phyloP scores from a whole-genome alignment of 2,329 filamentous ascomycete genomes.

The Ceratocystis destructans region DNA sequence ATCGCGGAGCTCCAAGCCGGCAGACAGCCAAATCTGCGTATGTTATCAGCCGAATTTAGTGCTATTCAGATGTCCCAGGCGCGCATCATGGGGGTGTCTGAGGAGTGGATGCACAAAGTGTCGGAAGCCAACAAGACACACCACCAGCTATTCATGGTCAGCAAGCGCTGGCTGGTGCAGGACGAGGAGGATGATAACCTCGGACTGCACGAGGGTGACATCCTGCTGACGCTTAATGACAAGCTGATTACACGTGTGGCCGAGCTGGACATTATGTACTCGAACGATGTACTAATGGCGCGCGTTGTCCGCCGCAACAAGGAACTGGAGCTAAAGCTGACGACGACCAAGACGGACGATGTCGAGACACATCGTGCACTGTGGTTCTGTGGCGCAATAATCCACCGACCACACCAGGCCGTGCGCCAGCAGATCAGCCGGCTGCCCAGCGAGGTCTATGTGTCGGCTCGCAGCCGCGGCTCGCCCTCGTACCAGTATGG shows the following conservation, averaged over 20 bases:
- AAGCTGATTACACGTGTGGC: constrained; percentile 86
- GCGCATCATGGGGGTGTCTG: constrained; percentile 89
- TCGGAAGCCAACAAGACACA: constrained; percentile 77
- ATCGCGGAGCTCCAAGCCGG: constrained; percentile 72
- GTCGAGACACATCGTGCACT: constrained; percentile 86
- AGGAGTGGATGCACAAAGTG: constrained; percentile 89
- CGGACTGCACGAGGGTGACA: constrained; percentile 68
- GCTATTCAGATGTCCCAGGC: constrained; percentile 95
- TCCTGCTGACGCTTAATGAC: constrained; percentile 79
- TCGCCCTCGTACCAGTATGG: constrained; percentile 82
- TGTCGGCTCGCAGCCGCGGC: constrained; percentile 71
- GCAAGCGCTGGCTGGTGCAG: constrained; percentile 65
- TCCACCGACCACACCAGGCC: constrained; percentile 89
- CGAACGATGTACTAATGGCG: constrained; percentile 67
- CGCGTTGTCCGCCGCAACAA: constrained; percentile 74
- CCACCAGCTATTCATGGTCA: constrained; percentile 96
- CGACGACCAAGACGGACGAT: constrained; percentile 76
- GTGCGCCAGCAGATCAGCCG: constrained; percentile 96
- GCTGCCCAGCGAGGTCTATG: constrained; percentile 90
- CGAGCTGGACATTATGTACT: constrained; percentile 94
- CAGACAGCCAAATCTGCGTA: constrained; percentile 65
- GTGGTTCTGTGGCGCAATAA: constrained; percentile 85
- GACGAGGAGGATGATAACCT: constrained; percentile 27
- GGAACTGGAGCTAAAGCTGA: constrained; percentile 62
- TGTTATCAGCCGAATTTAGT: constrained; percentile 87